phyloP scores from a whole-genome alignment of 2,329 filamentous ascomycete species.

The Triangularia verruculosa region DNA sequence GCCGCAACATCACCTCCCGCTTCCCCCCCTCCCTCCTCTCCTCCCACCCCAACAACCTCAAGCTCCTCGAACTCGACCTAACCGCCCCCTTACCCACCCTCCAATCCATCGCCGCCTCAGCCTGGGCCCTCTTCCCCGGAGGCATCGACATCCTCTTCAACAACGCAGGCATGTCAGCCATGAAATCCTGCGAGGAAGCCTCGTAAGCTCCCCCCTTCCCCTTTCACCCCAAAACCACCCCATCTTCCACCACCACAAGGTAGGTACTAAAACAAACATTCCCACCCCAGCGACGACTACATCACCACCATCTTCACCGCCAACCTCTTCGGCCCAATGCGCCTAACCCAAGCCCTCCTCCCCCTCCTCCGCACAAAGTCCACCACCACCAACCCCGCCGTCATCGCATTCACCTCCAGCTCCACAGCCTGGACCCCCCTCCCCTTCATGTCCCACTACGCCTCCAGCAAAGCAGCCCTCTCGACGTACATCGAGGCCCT shows the following conservation, averaged over 20 bases:
- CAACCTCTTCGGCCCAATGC: constrained; percentile 19
- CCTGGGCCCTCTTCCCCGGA: constrained; percentile 32
- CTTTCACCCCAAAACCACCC: constrained; percentile 2
- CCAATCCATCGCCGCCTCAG: constrained; percentile 25
- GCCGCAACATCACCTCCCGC: constrained; percentile 29
- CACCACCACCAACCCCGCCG: constrained; percentile 4
- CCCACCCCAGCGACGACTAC: constrained; percentile 11
- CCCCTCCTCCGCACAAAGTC: constrained; percentile 13
- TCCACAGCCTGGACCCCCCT: constrained; percentile 30
- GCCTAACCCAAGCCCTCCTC: constrained; percentile 16
- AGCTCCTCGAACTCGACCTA: constrained; percentile 35
- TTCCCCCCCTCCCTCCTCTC: constrained; percentile 25
- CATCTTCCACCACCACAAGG: no score
- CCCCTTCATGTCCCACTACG: constrained; percentile 34
- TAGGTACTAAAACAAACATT: no score
- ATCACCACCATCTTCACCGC: constrained; percentile 9
- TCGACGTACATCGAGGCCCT: constrained; percentile 32
- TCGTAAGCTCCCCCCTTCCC: constrained; percentile 25
- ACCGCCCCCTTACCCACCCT: constrained; percentile 23
- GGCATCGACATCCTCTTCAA: constrained; percentile 36
- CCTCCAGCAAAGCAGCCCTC: constrained; percentile 32
- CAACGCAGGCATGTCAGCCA: constrained; percentile 34
- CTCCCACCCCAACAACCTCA: constrained; percentile 23
- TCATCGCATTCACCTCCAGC: constrained; percentile 32
- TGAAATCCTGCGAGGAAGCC: constrained; percentile 33